Percentiles rank a stretch among this genome's conserved stretches.
Conservation (phyloP, 1,139 yeast species). For the Kluyveromyces marxianus region DNA sequence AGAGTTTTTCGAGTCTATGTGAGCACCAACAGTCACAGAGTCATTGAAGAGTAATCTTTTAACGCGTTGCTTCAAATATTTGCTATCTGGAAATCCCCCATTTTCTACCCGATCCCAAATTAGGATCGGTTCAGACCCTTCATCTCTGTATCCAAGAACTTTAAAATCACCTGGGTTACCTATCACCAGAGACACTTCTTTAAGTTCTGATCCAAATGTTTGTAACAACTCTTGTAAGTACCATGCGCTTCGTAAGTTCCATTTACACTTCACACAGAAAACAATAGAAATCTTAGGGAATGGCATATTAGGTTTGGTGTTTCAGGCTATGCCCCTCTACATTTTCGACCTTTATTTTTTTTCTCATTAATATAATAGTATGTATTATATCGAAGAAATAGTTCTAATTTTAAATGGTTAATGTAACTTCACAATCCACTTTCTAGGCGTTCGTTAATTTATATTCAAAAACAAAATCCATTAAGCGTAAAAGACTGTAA, state of each 20-base stretch:
- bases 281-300: constrained; percentile 46
- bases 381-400: too few relatives aligned
- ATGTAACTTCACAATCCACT: too few relatives aligned
- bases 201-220: constrained; percentile 47
- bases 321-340: not conserved
- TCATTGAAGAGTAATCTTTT: constrained; percentile 15
- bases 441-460: too few relatives aligned
- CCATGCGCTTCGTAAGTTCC: constrained; percentile 66
- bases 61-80: constrained; percentile 47
- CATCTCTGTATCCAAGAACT: constrained; percentile 32
- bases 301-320: constrained; percentile 11
- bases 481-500: too few relatives aligned
- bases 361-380: too few relatives aligned
- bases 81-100: constrained; percentile 61
- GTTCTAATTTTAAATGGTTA: too few relatives aligned
- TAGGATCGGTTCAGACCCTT: constrained; percentile 12
- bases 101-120: constrained; percentile 50
- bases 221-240: constrained; percentile 54
- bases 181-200: constrained; percentile 49
- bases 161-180: constrained; percentile 47
- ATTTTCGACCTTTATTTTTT: too few relatives aligned
- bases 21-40: constrained; percentile 15
- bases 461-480: too few relatives aligned
- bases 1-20: constrained; percentile 5
- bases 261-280: constrained; percentile 56